Conservation (phyloP, 176 grass and related monocot genomes). For the Rhynchospora tenuis region DNA sequence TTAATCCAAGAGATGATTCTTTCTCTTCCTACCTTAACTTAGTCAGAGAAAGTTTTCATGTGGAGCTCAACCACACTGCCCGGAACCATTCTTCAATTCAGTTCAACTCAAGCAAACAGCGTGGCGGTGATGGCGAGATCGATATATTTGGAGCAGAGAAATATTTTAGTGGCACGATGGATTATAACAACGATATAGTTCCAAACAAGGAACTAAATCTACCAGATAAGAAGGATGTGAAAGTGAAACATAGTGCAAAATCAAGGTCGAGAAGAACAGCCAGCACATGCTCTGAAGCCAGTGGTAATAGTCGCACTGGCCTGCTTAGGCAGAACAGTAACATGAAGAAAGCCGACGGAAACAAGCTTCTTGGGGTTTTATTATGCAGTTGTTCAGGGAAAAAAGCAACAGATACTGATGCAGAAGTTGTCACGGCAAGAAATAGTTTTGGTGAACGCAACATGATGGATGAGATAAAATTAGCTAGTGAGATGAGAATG, state of each 20-base stretch:
- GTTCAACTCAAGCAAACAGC: conserved; percentile 25
- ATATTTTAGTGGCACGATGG: conserved; percentile 57
- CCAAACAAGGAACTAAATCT: conserved; percentile 1
- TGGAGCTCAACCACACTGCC: neutral
- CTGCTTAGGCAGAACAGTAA: conserved; percentile 29
- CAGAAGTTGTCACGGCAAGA: neutral
- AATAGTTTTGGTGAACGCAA: neutral
- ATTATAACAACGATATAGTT: neutral
- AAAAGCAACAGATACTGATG: conserved; percentile 34
- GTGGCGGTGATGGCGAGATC: conserved; percentile 53
- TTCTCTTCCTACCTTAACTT: conserved; percentile 40
- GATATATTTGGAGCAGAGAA: conserved; percentile 65
- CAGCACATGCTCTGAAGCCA: conserved; percentile 32
- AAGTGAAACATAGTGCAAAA: neutral
- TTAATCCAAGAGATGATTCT: conserved; percentile 25
- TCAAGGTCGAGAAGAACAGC: conserved; percentile 7
- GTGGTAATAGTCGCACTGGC: conserved; percentile 41
- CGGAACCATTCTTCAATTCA: neutral
- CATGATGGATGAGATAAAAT: conserved; percentile 25
- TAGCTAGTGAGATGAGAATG: conserved; percentile 41
- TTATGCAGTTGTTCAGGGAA: conserved; percentile 54
- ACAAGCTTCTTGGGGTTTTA: conserved; percentile 37
- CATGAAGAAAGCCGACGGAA: neutral
- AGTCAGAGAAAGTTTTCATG: neutral
- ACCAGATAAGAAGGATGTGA: conserved; percentile 3